phyloP scores from a whole-genome alignment of 768 basidiomycete species.

The Rhodotorula babjevae region DNA sequence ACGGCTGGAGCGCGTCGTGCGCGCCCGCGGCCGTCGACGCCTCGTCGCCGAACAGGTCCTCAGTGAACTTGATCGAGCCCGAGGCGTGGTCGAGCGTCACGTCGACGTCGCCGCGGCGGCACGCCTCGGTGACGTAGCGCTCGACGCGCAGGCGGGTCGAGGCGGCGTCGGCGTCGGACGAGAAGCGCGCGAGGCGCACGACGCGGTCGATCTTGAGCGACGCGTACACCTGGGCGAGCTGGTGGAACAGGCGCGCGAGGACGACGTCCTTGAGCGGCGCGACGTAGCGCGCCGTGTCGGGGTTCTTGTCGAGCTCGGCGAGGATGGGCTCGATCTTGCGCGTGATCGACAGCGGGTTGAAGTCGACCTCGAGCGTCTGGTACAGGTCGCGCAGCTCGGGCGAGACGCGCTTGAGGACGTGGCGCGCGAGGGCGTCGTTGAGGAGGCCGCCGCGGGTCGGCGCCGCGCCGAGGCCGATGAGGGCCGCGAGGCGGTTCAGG shows the following conservation, averaged over 20 bases:
- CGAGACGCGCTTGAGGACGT: conserved; percentile 69
- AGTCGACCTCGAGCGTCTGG: conserved; percentile 81
- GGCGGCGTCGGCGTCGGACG: conserved; percentile 72
- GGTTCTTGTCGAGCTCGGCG: conserved; percentile 52
- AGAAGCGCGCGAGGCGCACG: conserved; percentile 70
- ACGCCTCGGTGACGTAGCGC: conserved; percentile 88
- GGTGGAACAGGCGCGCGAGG: conserved; percentile 80
- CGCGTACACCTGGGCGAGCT: conserved; percentile 87
- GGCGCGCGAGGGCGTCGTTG: conserved; percentile 76
- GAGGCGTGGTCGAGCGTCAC: conserved; percentile 84
- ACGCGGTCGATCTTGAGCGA: conserved; percentile 74
- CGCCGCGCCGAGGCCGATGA: conserved; percentile 74
- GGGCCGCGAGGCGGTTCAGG: conserved; percentile 70
- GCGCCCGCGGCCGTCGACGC: conserved; percentile 46
- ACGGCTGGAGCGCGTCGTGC: conserved; percentile 61
- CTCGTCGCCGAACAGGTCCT: conserved; percentile 53
- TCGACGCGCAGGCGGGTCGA: conserved; percentile 55
- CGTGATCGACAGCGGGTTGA: conserved; percentile 85
- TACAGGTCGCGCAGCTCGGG: conserved; percentile 74
- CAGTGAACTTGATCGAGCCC: conserved; percentile 76
- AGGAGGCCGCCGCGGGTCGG: conserved; percentile 83
- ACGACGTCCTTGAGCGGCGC: conserved; percentile 86
- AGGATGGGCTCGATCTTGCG: conserved; percentile 72
- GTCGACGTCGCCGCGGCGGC: conserved; percentile 72
- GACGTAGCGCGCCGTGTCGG: conserved; percentile 63